Evolutionary conservation across 768 basidiomycete genomes (phyloP), one percentile per base, ranked within the genome.

Genomic region (Sarcomyxa edulis): DNA sequence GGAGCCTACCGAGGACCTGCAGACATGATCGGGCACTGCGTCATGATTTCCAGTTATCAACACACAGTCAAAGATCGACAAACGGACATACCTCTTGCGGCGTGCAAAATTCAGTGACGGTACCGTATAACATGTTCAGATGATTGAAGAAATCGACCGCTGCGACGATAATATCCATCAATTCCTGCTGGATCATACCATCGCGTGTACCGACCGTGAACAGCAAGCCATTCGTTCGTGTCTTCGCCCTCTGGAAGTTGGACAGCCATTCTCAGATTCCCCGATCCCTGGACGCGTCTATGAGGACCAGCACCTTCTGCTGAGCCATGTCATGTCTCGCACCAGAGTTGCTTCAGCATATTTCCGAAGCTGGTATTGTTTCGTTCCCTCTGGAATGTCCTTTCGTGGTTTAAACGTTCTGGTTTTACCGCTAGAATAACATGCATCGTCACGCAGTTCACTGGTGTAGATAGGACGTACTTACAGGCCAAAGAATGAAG

Each of bases 61-160:
- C 21, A n/a, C 15, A 9, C 8, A 6, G 24, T 19, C 16, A 16
- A 14, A 7, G 31, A 12, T 31, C 29, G 25, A 16, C 3, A 15
- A 23, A 29, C 21, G 8, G 23, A 56, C 72, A 50, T 53, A 87
- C 93, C 75, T 96, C 92, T 55, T 93, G 80, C 7, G 84, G 75
- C 12, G 89, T 97, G 61, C 96, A 99, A 56, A 98, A 98, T 64
- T 99, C 96, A 2, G 96, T 96, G 16, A 99, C 81, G 7, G 93
- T 96, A 8, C 95, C 96, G 53, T 98, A 99, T 14, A 99, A 69
- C 96, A 99, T 99, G 59, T 99, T 99, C 48, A 99, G 65, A 56
- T 99, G 96, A 56, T 98, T 99, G 74, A 98, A 99, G 66, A 99
- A 99, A 61, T 99, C 96, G 44, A 98, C 95, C 21, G 92, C 96